Percentiles rank a stretch among this genome's conserved stretches.
Conservation (phyloP, 2,329 filamentous ascomycete species). For the Hymenoscyphus scutula region DNA sequence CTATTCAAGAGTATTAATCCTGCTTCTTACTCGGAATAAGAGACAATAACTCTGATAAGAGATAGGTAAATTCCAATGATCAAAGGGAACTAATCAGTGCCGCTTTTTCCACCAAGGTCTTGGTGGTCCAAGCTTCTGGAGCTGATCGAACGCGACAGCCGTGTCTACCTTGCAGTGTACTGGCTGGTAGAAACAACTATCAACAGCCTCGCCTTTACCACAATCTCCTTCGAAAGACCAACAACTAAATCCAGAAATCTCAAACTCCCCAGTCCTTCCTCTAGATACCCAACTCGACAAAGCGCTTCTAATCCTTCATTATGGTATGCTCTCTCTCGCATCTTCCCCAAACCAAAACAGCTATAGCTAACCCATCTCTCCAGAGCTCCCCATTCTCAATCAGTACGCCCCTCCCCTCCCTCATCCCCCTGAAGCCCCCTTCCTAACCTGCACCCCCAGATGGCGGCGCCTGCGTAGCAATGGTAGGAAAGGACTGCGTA, state of each 20-base stretch:
- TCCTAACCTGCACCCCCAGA: slow-evolving; percentile 44
- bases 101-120: neutral
- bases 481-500: slow-evolving; percentile 99
- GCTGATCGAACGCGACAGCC: slow-evolving; percentile 32
- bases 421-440: slow-evolving; percentile 13
- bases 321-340: slow-evolving; percentile 31
- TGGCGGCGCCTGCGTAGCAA: slow-evolving; percentile 94
- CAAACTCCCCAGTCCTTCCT: neutral
- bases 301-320: slow-evolving; percentile 14
- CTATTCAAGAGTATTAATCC: no score
- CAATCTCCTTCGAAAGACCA: neutral
- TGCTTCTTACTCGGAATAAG: neutral
- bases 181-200: slow-evolving; percentile 11
- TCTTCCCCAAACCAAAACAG: slow-evolving; percentile 13
- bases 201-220: slow-evolving; percentile 6
- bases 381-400: slow-evolving; percentile 93
- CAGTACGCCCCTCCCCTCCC: slow-evolving; percentile 57
- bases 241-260: neutral
- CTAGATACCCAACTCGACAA: neutral
- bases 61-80: neutral
- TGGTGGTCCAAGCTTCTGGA: slow-evolving; percentile 35
- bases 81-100: neutral
- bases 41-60: neutral
- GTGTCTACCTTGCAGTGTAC: slow-evolving; percentile 33
- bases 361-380: slow-evolving; percentile 36